Evolutionary conservation across 148 eudicot species (phyloP), one percentile per base, ranked within the genome.

Genomic region (Tetragonia tetragonoides): DNA sequence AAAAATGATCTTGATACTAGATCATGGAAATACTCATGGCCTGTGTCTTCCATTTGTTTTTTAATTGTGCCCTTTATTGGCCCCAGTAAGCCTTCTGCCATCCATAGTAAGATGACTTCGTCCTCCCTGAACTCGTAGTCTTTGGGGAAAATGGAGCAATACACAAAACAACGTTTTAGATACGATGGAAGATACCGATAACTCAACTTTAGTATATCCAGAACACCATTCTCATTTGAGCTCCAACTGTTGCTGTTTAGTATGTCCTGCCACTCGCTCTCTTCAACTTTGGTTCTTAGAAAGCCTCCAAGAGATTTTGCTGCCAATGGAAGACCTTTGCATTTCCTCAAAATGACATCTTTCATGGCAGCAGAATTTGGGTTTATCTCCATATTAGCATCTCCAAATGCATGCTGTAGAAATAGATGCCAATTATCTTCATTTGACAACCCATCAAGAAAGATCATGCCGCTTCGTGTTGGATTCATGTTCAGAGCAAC

Each of bases 1-100:
- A 75, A 75, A 40, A 75, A 64, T 64, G 70, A 75, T 66, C 61
- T 42, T 46, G 78, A 75, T 46, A 75, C 70, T 28, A 74, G 57
- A 10, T 41, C 39, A 24, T 3, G 23, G 67, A 74, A 60, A 46
- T 62, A 61, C 6, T 42, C 23, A 8, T 74, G 68, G 7, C 68
- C 77, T 1, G 3, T 42, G 40, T 42, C 77, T 61, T 74, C 77
- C 54, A 74, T 61, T 74, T 3, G 28, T 60, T 60, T 40, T 61
- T 1, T 14, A 0, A 0, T 4, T 20, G 54, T 21, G n/a, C 18
- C 20, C 17, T 61, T 28, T 38, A 11, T 16, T 34, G 59, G 46
- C 2, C 53, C 53, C 53, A 49, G 12, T 49, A 72, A 53, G n/a
- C 75, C 63, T 17, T 72, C 42, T 34, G 75, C 61, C 64, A 72